Conservation (phyloP, 345 rosid species). For the Populus ilicifolia region DNA sequence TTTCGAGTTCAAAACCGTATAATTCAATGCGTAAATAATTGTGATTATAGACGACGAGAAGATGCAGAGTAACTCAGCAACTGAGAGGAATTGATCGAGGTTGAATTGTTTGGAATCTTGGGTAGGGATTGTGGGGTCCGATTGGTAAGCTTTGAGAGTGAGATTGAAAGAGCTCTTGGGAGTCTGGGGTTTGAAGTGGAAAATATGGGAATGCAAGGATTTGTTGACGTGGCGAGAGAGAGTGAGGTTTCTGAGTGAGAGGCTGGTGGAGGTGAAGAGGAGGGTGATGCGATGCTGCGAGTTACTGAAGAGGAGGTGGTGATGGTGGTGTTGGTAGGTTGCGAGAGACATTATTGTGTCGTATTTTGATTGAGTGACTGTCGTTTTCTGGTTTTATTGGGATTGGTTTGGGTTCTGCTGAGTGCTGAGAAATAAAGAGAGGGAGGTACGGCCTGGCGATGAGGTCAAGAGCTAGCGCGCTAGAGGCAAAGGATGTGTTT, state of each 20-base stretch:
- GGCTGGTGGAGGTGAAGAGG: constrained; percentile 23
- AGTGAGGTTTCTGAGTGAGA: constrained; percentile 17
- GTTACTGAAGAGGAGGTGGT: constrained; percentile 32
- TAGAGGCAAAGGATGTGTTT: constrained; percentile 1
- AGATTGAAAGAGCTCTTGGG: not conserved
- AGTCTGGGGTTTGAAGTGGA: constrained; percentile 11
- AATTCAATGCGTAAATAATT: constrained; percentile 47
- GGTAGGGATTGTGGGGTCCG: not conserved
- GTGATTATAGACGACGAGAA: constrained; percentile 53
- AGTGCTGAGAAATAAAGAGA: not conserved
- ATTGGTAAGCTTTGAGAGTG: constrained; percentile 12
- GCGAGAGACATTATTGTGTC: constrained; percentile 38
- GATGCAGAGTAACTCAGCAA: constrained; percentile 53
- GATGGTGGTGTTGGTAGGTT: constrained; percentile 37
- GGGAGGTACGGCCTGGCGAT: constrained; percentile 24
- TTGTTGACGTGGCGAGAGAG: constrained; percentile 25
- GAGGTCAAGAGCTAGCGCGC: constrained; percentile 28
- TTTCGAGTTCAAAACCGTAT: constrained; percentile 30
- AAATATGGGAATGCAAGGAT: not conserved
- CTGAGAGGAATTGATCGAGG: constrained; percentile 44
- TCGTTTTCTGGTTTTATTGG: not conserved
- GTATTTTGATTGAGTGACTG: not conserved
- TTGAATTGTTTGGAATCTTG: constrained; percentile 25
- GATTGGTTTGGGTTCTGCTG: constrained; percentile 5
- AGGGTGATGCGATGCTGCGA: constrained; percentile 36